Conservation (phyloP, 192 early-diverging fungal genomes). For the Jimgerdemannia flammicorona region DNA sequence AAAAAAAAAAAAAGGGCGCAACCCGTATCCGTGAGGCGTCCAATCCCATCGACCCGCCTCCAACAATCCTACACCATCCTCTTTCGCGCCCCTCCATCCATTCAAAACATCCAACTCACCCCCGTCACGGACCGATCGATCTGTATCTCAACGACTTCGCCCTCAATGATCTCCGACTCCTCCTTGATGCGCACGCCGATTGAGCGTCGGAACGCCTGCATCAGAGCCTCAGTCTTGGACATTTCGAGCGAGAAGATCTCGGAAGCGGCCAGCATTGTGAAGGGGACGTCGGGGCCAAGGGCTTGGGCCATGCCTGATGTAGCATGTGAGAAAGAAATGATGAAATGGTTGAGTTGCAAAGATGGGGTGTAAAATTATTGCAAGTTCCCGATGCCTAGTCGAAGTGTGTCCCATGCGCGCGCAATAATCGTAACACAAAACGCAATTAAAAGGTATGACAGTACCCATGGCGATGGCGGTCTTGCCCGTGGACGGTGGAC, state of each 20-base stretch:
- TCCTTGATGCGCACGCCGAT: slow-evolving; percentile 99
- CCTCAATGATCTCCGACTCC: slow-evolving; percentile 97
- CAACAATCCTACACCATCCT: no score
- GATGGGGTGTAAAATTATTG: background rate
- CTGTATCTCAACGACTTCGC: slow-evolving; percentile 98
- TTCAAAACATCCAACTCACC: slow-evolving; percentile 44
- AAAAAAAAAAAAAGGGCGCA: no score
- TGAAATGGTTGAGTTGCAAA: background rate
- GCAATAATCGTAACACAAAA: no score
- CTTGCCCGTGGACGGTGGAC: slow-evolving; percentile 98
- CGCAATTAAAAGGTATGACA: no score
- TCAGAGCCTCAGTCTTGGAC: slow-evolving; percentile 97
- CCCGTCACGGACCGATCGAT: slow-evolving; percentile 92
- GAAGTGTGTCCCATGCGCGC: no score
- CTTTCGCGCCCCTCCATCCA: no score
- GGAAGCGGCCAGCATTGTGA: slow-evolving; percentile 95
- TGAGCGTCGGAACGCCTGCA: slow-evolving; percentile 95
- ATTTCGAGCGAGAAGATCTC: slow-evolving; percentile 99
- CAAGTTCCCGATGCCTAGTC: no score
- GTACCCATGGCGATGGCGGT: slow-evolving; percentile 98
- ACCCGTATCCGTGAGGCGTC: background rate
- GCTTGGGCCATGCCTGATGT: slow-evolving; percentile 82
- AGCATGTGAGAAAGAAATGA: background rate
- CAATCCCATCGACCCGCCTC: no score
- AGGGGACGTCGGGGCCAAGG: slow-evolving; percentile 92